Conservation (phyloP, 768 basidiomycete species). For the Mycena alexandri region DNA sequence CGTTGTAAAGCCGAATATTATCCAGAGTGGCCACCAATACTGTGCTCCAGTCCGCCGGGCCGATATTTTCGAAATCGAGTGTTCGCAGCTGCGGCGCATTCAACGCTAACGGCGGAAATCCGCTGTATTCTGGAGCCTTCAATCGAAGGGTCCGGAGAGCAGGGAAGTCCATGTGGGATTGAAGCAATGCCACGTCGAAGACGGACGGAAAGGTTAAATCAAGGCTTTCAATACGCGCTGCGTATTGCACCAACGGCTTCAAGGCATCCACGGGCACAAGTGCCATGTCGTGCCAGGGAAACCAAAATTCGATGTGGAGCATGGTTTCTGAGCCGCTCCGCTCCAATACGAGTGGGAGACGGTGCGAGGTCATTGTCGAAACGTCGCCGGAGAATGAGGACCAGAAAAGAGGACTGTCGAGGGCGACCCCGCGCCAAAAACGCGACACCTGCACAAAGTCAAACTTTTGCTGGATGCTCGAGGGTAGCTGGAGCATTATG, state of each 20-base stretch:
- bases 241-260: background rate
- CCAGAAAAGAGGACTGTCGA: slow-evolving; percentile 6
- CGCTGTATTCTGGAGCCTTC: no score
- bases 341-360: slow-evolving; percentile 4
- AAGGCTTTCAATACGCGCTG: slow-evolving; percentile 11
- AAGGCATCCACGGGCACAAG: background rate
- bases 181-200: no score
- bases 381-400: background rate
- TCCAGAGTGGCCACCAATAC: no score
- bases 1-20: no score
- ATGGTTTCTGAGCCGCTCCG: slow-evolving; percentile 2
- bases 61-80: no score
- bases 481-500: slow-evolving; percentile 7
- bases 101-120: no score
- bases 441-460: slow-evolving; percentile 5
- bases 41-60: no score
- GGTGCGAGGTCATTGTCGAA: background rate
- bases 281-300: background rate
- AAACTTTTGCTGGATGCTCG: slow-evolving; percentile 10
- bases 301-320: background rate
- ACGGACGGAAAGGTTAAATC: no score
- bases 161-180: no score
- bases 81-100: no score
- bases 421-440: slow-evolving; percentile 4
- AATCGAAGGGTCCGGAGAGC: no score